Evolutionary conservation across 2,329 filamentous ascomycete species (phyloP), one percentile per base, ranked within the genome.

Genomic region (Monosporascus sp.): DNA sequence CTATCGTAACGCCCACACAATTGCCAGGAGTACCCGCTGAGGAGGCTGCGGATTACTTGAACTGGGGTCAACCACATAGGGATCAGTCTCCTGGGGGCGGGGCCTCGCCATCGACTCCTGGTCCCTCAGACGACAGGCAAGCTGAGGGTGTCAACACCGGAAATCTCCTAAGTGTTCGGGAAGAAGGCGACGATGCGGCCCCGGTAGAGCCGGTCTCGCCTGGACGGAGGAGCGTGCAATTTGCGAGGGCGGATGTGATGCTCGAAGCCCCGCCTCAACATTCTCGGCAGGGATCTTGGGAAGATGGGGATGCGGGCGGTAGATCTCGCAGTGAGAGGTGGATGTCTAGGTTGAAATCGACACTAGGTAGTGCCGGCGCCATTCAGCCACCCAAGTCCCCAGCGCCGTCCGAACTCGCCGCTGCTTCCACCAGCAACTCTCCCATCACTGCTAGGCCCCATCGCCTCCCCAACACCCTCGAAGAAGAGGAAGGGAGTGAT

Each of bases 331-430:
- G 80, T 52, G 80, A 81, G 22, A 86, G 87, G 24, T 79, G 95
- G 58, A 90, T 96, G 70, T 86, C 86, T 18, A 91, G 88, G 67
- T 70, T 96, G 57, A 90, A 88, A 66, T 66, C 64, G 14, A 86
- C 89, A 3, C 74, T 95, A 52, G 83, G 89, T 22, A 80, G 77
- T 11, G 70, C 73, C 7, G 70, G 75, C n/a, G 69, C 68, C 24
- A 67, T 76, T 14, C 79, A 80, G 51, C 70, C 70, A n/a, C 71
- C 78, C 35, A 68, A 71, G 64, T 67, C 74, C 59, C 65, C 73
- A 55, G 62, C 61, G 50, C 59, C 65, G 24, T 37, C 63, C 9
- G 70, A 74, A n/a, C 61, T 69, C 18, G 66, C 63, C 17, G 60
- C 63, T 9, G 58, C 62, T 11, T 78, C 79, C 8, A 66, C 72